Evolutionary conservation across 2,329 filamentous ascomycete species (phyloP), one percentile per base, ranked within the genome.

Genomic region (Clarireedia monteithiana): DNA sequence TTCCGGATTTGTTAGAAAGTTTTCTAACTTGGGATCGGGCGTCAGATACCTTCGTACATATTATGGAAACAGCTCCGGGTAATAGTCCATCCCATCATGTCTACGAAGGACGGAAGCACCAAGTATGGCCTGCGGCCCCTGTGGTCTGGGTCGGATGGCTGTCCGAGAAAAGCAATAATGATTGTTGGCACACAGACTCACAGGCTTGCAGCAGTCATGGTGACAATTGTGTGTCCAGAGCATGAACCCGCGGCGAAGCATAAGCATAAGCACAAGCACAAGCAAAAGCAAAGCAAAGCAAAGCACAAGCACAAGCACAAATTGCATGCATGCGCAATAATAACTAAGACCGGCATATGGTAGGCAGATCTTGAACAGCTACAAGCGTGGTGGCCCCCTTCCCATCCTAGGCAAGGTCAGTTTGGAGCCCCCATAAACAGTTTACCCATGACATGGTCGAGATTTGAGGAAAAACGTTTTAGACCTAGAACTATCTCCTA

Each of bases 401-500:
- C 39, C 39, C 30, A 34, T 34, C 12, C 30, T 34, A 34, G 30
- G 30, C 27, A 48, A 36, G 48, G 40, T 12, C 30, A 34, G 30
- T 34, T 34, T 9, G 10, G 30, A 34, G 12, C 30, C 30, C 30
- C 30, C 10, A 34, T 34, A 12, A 34, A 34, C 30, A 34, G 30
- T 12, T 34, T 34, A 34, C 30, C 40, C 36, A 23, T 40, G 36
- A 17, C 49, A 45, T 42, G 58, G 53, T 57, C 45, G 57, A 53
- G 61, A 56, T 56, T 59, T 54, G 49, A 59, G 57, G 53, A 53
- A 56, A 63, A 66, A 63, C 60, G 60, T 62, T 63, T 63, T 62
- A 50, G 53, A 62, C 58, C 61, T 60, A 59, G 64, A 60, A 53
- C 23, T 42, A 42, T 20, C 15, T 42, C 2, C 20, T 20, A n/a